Evolutionary conservation across 2,329 filamentous ascomycete species (phyloP).

Genomic region (Aschersonia sp.): DNA sequence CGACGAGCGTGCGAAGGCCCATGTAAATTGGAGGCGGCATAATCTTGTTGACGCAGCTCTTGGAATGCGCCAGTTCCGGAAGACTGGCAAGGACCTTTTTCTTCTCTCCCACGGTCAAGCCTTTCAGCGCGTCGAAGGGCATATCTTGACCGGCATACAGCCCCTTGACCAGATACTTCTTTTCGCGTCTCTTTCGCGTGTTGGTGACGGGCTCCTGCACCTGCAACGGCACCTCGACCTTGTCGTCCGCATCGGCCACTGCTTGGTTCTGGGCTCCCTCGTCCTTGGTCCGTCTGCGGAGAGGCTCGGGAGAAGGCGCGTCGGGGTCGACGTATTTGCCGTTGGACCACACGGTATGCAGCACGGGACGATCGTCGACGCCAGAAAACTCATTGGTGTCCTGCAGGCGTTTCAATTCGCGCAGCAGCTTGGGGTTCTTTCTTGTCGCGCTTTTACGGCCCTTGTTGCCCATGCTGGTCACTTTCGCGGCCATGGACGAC

Average conservation of each 20-base stretch:
- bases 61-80: conserved; percentile 29
- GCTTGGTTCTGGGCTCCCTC: conserved; percentile 4
- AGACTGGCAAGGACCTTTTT: conserved; percentile 29
- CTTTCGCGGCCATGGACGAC: conserved; percentile 30
- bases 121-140: conserved; percentile 30
- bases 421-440: conserved; percentile 29
- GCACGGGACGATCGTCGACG: conserved; percentile 42
- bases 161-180: conserved; percentile 71
- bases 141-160: conserved; percentile 72
- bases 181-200: conserved; percentile 34
- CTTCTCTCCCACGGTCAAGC: conserved; percentile 35
- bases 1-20: conserved; percentile 55
- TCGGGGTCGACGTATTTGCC: conserved; percentile 43
- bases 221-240: conserved; percentile 7
- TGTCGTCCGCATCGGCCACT: conserved; percentile 4
- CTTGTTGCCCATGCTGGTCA: conserved; percentile 45
- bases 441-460: conserved; percentile 39
- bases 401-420: conserved; percentile 44
- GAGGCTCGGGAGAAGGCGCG: conserved; percentile 21
- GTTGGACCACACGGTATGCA: conserved; percentile 49
- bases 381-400: conserved; percentile 49
- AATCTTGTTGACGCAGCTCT: conserved; percentile 34
- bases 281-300: conserved; percentile 19
- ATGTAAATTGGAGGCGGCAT: conserved; percentile 70
- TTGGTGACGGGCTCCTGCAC: conserved; percentile 24